These are phyloP conservation scores for Pseudevernia furfuracea DNA, from an alignment of 495 filamentous ascomycete genomes.

Conservation along the genomic window DNA sequence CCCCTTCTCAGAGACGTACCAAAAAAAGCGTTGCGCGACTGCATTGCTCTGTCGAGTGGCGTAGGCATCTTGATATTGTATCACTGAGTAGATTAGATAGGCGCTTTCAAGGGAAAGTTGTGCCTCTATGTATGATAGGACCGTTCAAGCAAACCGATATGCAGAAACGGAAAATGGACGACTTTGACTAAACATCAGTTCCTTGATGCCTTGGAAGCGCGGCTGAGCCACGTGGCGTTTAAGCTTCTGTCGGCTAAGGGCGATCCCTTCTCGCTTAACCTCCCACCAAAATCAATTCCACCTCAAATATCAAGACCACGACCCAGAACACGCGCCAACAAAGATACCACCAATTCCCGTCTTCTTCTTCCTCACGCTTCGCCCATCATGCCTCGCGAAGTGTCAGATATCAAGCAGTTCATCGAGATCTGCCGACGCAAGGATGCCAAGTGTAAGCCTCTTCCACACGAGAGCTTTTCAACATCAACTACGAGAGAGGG, in stretches of 20 bases:
- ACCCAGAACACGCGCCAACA: slow-evolving; percentile 22
- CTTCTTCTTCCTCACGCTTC: slow-evolving; percentile 21
- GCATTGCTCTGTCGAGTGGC: slow-evolving; percentile 67
- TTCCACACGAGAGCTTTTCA: too few species aligned
- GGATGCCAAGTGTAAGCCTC: slow-evolving; percentile 84
- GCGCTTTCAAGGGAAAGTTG: background rate
- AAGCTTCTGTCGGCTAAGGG: background rate
- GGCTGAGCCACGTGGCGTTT: slow-evolving; percentile 18
- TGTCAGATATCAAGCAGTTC: slow-evolving; percentile 99
- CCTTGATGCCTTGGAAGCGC: slow-evolving; percentile 2
- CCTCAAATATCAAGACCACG: background rate
- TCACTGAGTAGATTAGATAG: background rate
- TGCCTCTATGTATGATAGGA: too few species aligned
- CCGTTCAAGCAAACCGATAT: background rate
- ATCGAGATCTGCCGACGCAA: slow-evolving; percentile 99
- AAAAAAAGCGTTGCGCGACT: slow-evolving; percentile 59
- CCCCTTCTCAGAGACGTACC: slow-evolving; percentile 35
- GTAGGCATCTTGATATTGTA: slow-evolving; percentile 52
- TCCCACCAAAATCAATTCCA: slow-evolving; percentile 11
- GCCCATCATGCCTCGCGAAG: slow-evolving; percentile 87
- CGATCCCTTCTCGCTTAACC: slow-evolving; percentile 21
- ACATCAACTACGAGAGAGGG: background rate
- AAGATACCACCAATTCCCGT: slow-evolving; percentile 16
- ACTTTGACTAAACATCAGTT: background rate
- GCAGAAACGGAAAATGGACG: background rate